These are phyloP conservation scores for Lizonia empirigonia DNA, from an alignment of 2,329 filamentous ascomycete genomes.

Conservation along the genomic window DNA sequence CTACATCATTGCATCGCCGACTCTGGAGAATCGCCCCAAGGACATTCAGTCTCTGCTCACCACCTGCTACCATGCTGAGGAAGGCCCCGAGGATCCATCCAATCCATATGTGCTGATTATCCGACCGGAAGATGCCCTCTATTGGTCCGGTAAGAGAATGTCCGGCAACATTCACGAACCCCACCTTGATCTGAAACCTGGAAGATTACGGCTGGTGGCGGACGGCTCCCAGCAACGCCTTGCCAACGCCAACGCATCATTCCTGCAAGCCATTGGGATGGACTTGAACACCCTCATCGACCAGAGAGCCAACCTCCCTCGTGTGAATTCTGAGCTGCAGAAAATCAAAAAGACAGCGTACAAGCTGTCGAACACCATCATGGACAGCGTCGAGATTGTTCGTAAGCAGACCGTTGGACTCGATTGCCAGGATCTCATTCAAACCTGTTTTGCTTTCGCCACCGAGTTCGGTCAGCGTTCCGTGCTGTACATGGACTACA, in stretches of 20 bases:
- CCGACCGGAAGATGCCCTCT: constrained; percentile 75
- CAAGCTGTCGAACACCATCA: constrained; percentile 95
- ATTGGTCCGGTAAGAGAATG: constrained; percentile 81
- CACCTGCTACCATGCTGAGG: constrained; percentile 74
- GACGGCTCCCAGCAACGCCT: constrained; percentile 82
- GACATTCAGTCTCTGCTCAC: constrained; percentile 87
- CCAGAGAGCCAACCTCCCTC: constrained; percentile 88
- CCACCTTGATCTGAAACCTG: constrained; percentile 81
- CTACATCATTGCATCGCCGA: constrained; percentile 83
- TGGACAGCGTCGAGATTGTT: constrained; percentile 97
- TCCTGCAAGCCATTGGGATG: constrained; percentile 78
- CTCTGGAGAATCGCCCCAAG: constrained; percentile 73
- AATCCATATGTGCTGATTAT: constrained; percentile 87
- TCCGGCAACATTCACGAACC: constrained; percentile 75
- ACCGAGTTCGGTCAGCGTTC: constrained; percentile 97
- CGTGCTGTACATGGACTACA: constrained; percentile 93
- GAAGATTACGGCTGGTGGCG: constrained; percentile 85
- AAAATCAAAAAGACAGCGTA: constrained; percentile 96
- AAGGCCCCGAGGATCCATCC: constrained; percentile 71
- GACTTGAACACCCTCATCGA: constrained; percentile 90
- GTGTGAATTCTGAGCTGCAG: constrained; percentile 87
- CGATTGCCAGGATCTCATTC: constrained; percentile 92
- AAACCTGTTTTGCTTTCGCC: constrained; percentile 98
- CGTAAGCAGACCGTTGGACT: constrained; percentile 81
- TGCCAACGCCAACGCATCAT: constrained; percentile 75